A percentile compares a stretch with the other conserved stretches of the same genome.
Evolutionary conservation across 2,329 filamentous ascomycete species (phyloP).

Genomic region (Calonectria hawksworthii): DNA sequence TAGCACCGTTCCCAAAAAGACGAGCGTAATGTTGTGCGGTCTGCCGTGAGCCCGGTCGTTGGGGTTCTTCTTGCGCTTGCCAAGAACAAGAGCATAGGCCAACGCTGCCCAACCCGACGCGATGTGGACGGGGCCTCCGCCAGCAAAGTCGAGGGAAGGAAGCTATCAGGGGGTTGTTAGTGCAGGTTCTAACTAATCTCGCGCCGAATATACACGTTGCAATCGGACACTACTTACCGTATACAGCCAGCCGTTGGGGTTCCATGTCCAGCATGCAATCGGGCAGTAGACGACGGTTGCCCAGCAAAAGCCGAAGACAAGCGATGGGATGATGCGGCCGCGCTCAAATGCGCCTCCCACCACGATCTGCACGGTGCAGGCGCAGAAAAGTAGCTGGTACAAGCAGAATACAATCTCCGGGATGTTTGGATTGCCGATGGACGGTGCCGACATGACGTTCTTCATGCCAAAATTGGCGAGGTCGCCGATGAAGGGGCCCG

Average conservation of each 20-base stretch:
- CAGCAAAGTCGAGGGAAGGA: slow-evolving; percentile 68
- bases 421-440: slow-evolving; percentile 50
- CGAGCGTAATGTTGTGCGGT: slow-evolving; percentile 73
- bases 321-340: slow-evolving; percentile 58
- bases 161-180: slow-evolving; percentile 7
- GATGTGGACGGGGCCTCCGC: slow-evolving; percentile 74
- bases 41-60: slow-evolving; percentile 59
- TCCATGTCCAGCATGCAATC: slow-evolving; percentile 77
- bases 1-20: slow-evolving; percentile 73
- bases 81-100: slow-evolving; percentile 73
- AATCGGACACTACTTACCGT: slow-evolving; percentile 64
- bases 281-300: slow-evolving; percentile 72
- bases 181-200: not conserved
- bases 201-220: not conserved
- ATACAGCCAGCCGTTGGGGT: slow-evolving; percentile 73
- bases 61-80: slow-evolving; percentile 66
- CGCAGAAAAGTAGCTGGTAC: slow-evolving; percentile 39
- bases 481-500: slow-evolving; percentile 52
- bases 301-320: slow-evolving; percentile 75
- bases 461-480: slow-evolving; percentile 50
- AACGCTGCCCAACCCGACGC: slow-evolving; percentile 72
- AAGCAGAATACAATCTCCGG: slow-evolving; percentile 53
- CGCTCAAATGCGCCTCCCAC: slow-evolving; percentile 55
- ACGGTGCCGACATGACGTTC: slow-evolving; percentile 51
- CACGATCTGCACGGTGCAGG: slow-evolving; percentile 53